Conservation (phyloP, 1,284 basidiomycete genomes). For the Cerrena zonata region DNA sequence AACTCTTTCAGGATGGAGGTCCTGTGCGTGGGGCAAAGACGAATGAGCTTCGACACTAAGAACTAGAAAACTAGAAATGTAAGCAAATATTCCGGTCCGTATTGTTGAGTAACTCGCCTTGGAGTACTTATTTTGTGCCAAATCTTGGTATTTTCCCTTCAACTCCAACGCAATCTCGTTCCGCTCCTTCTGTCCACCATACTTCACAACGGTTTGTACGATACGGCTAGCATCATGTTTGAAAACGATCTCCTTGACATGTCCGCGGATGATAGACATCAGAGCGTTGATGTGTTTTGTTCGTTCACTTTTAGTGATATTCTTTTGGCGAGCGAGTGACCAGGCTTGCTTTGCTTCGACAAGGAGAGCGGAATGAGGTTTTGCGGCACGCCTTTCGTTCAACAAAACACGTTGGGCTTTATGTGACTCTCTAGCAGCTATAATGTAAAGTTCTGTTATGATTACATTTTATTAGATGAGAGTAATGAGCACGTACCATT, state of each 20-base stretch:
- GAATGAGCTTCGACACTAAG: slow-evolving; percentile 78
- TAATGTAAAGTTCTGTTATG: neutral
- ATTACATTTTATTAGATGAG: neutral
- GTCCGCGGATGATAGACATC: slow-evolving; percentile 70
- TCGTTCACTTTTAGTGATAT: slow-evolving; percentile 66
- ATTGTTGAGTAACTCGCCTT: slow-evolving; percentile 47
- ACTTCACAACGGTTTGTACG: slow-evolving; percentile 80
- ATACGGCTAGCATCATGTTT: slow-evolving; percentile 88
- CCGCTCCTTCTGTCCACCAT: slow-evolving; percentile 72
- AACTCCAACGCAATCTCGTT: slow-evolving; percentile 77
- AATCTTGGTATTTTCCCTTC: slow-evolving; percentile 69
- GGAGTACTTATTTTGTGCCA: slow-evolving; percentile 83
- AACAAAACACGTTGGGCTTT: slow-evolving; percentile 59
- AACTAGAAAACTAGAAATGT: slow-evolving; percentile 46
- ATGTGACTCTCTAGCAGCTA: slow-evolving; percentile 61
- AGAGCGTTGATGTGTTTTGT: slow-evolving; percentile 67
- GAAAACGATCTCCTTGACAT: slow-evolving; percentile 77
- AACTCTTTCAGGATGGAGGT: slow-evolving; percentile 71
- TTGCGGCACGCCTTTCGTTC: slow-evolving; percentile 64
- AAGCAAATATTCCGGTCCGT: neutral
- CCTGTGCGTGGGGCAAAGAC: slow-evolving; percentile 69
- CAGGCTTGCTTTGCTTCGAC: slow-evolving; percentile 73
- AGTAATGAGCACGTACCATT: slow-evolving; percentile 40
- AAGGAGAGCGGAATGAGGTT: slow-evolving; percentile 73
- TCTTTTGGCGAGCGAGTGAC: slow-evolving; percentile 75